Evolutionary conservation across 2,329 filamentous ascomycete species (phyloP), one percentile per base, ranked within the genome.

Genomic region (Septoria linicola): DNA sequence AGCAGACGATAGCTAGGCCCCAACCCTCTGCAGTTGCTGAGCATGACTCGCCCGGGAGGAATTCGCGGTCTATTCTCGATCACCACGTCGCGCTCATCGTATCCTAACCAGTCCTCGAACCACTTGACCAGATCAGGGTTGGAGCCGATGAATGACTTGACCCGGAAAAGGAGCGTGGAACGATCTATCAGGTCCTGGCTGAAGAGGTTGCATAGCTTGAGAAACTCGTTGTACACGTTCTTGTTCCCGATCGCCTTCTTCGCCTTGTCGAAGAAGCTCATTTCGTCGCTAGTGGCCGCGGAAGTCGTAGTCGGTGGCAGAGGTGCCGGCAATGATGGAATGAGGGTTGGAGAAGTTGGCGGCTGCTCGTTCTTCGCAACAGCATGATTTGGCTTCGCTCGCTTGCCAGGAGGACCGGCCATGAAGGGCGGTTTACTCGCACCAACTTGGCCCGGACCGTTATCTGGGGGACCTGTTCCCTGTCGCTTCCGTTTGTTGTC

Each of bases 201-300:
- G 73, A 89, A 99, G 23, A 99, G 79, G 62, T 97, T 99, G 76
- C 92, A 93, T 5, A 99, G 82, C 74, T 99, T 99, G 58, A 99
- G 73, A 70, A 99, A 99, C 69, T 99, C 93, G 63, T 88, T 91
- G 80, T 95, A 95, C 2, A 86, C 86, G 49, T 89, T 87, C 68
- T 95, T 88, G 70, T 97, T 97, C 55, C 87, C 85, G 51, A 99
- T 89, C 64, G 87, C 92, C 72, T 99, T 99, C 79, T 96, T 97
- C 14, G 93, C 90, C 6, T 90, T 85, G 55, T 99, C 93, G 63
- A 99, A 99, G 72, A 97, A 97, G 1, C 84, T 84, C 45, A 97
- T 79, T 66, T 97, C 92, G 51, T 97, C 92, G 47, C 84, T 80
- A 19, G 81, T 87, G 1, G 89, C 87, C n/a, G 84, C 83, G 7